Conservation (phyloP, 139 green algal genomes). For the Edaphochlamys debaryana region DNA sequence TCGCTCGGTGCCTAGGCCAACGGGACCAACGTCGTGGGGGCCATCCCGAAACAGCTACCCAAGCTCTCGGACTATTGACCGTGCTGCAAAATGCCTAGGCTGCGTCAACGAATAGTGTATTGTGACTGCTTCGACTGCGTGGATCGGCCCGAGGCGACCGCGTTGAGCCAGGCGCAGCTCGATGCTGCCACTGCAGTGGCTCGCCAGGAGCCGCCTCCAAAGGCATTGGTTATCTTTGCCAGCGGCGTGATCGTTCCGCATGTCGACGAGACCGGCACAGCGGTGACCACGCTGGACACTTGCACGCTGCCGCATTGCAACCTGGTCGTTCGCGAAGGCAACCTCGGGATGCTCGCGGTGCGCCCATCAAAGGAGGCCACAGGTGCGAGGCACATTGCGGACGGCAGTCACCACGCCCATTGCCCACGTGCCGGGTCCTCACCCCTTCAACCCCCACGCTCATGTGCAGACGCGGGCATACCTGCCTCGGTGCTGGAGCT, state of each 20-base stretch:
- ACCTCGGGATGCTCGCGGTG: constrained; percentile 56
- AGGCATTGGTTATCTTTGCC: constrained; percentile 62
- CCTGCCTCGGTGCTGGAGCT: neutral
- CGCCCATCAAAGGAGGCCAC: neutral
- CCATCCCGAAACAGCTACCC: too few species aligned
- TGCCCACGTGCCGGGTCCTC: neutral
- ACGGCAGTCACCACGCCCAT: neutral
- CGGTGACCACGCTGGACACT: constrained; percentile 13
- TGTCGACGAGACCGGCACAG: neutral
- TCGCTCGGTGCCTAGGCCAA: too few species aligned
- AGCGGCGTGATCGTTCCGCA: constrained; percentile 11
- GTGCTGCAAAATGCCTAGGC: constrained; percentile 60
- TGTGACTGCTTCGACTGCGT: constrained; percentile 61
- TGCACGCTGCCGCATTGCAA: constrained; percentile 61
- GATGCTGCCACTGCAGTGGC: constrained; percentile 47
- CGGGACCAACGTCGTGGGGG: too few species aligned
- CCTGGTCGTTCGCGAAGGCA: constrained; percentile 48
- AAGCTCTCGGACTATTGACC: too few species aligned
- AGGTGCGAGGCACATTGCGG: neutral
- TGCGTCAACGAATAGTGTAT: constrained; percentile 56
- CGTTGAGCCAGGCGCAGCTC: constrained; percentile 16
- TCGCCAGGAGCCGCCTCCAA: constrained; percentile 60
- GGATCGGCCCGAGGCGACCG: constrained; percentile 19
- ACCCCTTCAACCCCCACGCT: too few species aligned
- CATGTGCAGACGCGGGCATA: neutral